Conservation (phyloP, 345 rosid species). For the Euclidium syriacum region DNA sequence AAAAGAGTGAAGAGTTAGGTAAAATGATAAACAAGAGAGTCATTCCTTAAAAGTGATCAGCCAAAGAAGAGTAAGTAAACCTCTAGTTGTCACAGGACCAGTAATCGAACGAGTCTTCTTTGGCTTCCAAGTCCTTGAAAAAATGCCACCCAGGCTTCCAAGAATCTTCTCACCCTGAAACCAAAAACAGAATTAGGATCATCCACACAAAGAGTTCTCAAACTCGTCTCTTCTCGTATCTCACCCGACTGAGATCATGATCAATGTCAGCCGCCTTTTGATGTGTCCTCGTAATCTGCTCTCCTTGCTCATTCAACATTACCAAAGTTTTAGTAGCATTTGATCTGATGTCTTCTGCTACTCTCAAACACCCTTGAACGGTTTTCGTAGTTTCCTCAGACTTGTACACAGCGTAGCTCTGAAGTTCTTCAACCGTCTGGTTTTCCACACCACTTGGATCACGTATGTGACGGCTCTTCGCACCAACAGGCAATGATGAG, state of each 20-base stretch:
- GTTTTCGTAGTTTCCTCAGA: slow-evolving; percentile 79
- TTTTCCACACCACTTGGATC: slow-evolving; percentile 78
- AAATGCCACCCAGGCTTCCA: slow-evolving; percentile 86
- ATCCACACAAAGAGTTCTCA: neutral
- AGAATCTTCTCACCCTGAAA: slow-evolving; percentile 93
- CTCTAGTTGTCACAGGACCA: slow-evolving; percentile 66
- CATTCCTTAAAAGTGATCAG: neutral
- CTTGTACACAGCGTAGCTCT: slow-evolving; percentile 70
- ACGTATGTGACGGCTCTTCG: slow-evolving; percentile 48
- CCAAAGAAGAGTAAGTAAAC: slow-evolving; percentile 29
- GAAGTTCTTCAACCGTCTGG: slow-evolving; percentile 77
- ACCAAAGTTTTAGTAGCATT: slow-evolving; percentile 69
- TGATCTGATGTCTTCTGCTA: slow-evolving; percentile 82
- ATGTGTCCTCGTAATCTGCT: slow-evolving; percentile 67
- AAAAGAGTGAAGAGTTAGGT: neutral
- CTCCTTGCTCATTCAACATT: slow-evolving; percentile 82
- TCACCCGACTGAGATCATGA: slow-evolving; percentile 83
- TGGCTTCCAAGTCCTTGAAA: slow-evolving; percentile 88
- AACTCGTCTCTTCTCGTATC: neutral
- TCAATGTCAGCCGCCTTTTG: slow-evolving; percentile 60
- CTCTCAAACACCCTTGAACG: slow-evolving; percentile 74
- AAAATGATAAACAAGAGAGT: neutral
- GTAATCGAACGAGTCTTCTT: slow-evolving; percentile 58
- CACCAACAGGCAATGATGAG: slow-evolving; percentile 24
- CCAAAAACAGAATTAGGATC: slow-evolving; percentile 6